These are phyloP conservation scores for Sphagnurus paluster DNA, from an alignment of 1,284 basidiomycete genomes.

Conservation along the genomic window DNA sequence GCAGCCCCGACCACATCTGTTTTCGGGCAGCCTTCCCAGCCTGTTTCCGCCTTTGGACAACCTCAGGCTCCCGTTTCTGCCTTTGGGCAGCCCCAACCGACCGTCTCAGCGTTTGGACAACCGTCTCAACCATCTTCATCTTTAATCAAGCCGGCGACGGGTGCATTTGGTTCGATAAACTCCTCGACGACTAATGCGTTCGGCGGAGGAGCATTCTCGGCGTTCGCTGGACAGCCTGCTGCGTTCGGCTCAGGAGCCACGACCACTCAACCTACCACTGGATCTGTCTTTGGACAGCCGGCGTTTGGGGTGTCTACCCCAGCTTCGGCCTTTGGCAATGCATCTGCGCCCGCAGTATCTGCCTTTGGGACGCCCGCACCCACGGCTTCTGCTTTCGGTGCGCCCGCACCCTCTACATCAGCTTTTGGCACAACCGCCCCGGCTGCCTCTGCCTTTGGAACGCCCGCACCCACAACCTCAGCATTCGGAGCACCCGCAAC, in stretches of 20 bases:
- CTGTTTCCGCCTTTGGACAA: conserved; percentile 35
- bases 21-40: conserved; percentile 39
- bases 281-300: conserved; percentile 22
- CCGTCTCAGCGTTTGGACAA: conserved; percentile 23
- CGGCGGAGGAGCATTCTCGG: conserved; percentile 23
- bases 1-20: conserved; percentile 33
- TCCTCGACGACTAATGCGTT: conserved; percentile 18
- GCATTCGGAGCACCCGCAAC: conserved; percentile 31
- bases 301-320: conserved; percentile 14
- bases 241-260: conserved; percentile 25
- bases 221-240: conserved; percentile 25
- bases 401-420: conserved; percentile 2
- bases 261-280: conserved; percentile 15
- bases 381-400: conserved; percentile 15
- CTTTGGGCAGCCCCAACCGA: conserved; percentile 29
- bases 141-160: conserved; percentile 23
- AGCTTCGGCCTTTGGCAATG: conserved; percentile 19
- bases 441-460: conserved; percentile 18
- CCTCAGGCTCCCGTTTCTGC: conserved; percentile 26
- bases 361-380: conserved; percentile 13
- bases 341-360: conserved; percentile 21
- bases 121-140: conserved; percentile 18
- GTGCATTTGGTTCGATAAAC: conserved; percentile 19
- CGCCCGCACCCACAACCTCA: conserved; percentile 19
- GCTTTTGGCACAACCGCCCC: conserved; percentile 16